These are phyloP conservation scores for Fragaria iinumae DNA, from an alignment of 306 rosid species.

Conservation along the genomic window DNA sequence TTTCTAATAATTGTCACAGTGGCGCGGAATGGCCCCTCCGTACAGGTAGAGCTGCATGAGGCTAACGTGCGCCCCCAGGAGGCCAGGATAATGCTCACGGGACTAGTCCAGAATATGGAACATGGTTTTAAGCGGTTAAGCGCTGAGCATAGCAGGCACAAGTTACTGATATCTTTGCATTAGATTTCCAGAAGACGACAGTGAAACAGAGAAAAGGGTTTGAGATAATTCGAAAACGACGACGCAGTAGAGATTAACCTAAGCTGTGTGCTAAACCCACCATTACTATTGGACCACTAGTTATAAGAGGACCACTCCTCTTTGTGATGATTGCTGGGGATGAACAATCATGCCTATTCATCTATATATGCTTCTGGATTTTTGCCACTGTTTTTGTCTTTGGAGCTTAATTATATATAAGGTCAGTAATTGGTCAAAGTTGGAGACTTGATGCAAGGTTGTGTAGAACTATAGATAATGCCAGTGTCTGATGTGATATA, in stretches of 20 bases:
- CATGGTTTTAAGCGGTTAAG: conserved; percentile 15
- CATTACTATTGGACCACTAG: neutral
- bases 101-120: neutral
- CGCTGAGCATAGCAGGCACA: conserved; percentile 35
- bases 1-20: neutral
- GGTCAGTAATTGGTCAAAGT: conserved; percentile 2
- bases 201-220: neutral
- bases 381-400: conserved; percentile 3
- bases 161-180: conserved; percentile 26
- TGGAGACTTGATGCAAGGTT: neutral
- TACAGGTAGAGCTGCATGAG: conserved; percentile 3
- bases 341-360: neutral
- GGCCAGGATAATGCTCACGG: conserved; percentile 5
- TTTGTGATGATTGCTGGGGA: neutral
- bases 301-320: neutral
- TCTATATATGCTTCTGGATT: neutral
- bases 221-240: neutral
- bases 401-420: neutral
- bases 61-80: conserved; percentile 12
- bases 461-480: too few species aligned
- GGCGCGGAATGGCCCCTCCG: neutral
- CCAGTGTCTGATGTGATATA: neutral
- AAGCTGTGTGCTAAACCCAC: neutral
- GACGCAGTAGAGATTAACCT: neutral
- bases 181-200: conserved; percentile 28